Percentiles rank a stretch among this genome's conserved stretches.
Evolutionary conservation across 2,329 filamentous ascomycete genomes (phyloP).

Genomic region (Ascocoryne sarcoides): DNA sequence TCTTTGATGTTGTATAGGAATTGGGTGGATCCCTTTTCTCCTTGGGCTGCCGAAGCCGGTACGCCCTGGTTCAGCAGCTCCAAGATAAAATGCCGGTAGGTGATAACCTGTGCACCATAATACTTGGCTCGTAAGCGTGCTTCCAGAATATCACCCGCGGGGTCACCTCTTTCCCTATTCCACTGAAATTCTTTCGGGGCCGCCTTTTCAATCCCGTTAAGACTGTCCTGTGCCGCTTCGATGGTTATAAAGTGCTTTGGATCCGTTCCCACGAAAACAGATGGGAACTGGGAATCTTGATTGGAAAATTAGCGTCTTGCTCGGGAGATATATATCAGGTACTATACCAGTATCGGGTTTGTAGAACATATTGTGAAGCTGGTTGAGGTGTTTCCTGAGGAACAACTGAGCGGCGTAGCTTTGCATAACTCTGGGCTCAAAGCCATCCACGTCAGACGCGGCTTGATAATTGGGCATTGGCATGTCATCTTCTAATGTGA

Average conservation of each 20-base stretch:
- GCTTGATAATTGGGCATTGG: slow-evolving; percentile 52
- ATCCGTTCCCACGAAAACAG: slow-evolving; percentile 11
- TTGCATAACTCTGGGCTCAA: slow-evolving; percentile 41
- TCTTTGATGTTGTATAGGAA: slow-evolving; percentile 18
- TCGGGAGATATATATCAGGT: slow-evolving; percentile 11
- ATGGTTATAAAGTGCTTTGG: slow-evolving; percentile 37
- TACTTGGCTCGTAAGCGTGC: slow-evolving; percentile 88
- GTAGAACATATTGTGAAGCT: slow-evolving; percentile 42
- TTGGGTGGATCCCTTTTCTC: slow-evolving; percentile 15
- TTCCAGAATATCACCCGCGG: slow-evolving; percentile 66
- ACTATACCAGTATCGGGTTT: slow-evolving; percentile 22
- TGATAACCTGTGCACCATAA: slow-evolving; percentile 85
- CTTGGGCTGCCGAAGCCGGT: slow-evolving; percentile 11
- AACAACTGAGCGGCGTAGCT: slow-evolving; percentile 57
- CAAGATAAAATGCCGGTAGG: slow-evolving; percentile 68
- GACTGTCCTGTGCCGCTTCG: slow-evolving; percentile 36
- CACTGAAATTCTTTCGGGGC: slow-evolving; percentile 35
- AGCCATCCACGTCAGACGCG: slow-evolving; percentile 35
- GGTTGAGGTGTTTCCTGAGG: slow-evolving; percentile 55
- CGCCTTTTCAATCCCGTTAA: slow-evolving; percentile 35
- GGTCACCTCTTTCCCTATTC: slow-evolving; percentile 41
- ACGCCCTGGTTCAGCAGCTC: slow-evolving; percentile 19
- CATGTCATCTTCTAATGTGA: slow-evolving; percentile 55
- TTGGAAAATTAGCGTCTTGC: slow-evolving; percentile 21
- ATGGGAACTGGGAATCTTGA: slow-evolving; percentile 20